Base-by-base conservation (phyloP, 1,139 yeast species). In the Yamadazyma dushanensis region DNA sequence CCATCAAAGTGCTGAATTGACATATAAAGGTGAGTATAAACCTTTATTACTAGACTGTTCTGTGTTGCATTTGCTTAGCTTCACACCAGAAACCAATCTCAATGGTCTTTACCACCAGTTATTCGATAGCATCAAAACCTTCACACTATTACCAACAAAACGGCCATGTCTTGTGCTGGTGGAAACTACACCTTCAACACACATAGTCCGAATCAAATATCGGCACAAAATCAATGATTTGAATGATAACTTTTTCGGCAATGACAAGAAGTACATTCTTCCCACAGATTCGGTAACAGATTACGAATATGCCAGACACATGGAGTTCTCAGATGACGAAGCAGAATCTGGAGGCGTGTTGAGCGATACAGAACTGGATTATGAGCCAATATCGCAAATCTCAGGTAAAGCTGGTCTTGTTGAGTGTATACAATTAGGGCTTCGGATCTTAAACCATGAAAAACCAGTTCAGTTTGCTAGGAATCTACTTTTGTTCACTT, bases 301-400 rank as follows among this genome's bases (percentile, higher is more conserved):
- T 16, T 20, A n/a, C n/a, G 21, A 15, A 8, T 33, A 30, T 16
- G 39, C 54, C 15, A 25, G 34, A 2, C 60, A 56, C 33, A 61
- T 66, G 57, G 60, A 58, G 31, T 55, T 50, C 13, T 66, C 73
- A 2, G 73, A 67, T 34, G 66, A 59, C 32, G 66, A 47, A 28
- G 64, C 54, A 26, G 43, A 47, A 14, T 32, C 29, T 3, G 41
- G 37, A 9, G 40, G 38, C 1, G 16, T 44, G 8, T 48, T 50
- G 18, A 49, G 54, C 31, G 64, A 58, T 31, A 35, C 43, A 3
- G 61, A 54, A 15, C 51, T 44, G 29, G 50, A 49, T 8, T 35
- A 46, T 17, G 36, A 34, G 10, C 29, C 17, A 3, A 34, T 38
- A 3, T n/a, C 18, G 9, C 25, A 6, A 10, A n/a, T 6, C 5